A percentile compares a stretch with the other conserved stretches of the same genome.
Evolutionary conservation across 208 protist genomes (phyloP).

Genomic region (Kentomonas sorsogonicus): DNA sequence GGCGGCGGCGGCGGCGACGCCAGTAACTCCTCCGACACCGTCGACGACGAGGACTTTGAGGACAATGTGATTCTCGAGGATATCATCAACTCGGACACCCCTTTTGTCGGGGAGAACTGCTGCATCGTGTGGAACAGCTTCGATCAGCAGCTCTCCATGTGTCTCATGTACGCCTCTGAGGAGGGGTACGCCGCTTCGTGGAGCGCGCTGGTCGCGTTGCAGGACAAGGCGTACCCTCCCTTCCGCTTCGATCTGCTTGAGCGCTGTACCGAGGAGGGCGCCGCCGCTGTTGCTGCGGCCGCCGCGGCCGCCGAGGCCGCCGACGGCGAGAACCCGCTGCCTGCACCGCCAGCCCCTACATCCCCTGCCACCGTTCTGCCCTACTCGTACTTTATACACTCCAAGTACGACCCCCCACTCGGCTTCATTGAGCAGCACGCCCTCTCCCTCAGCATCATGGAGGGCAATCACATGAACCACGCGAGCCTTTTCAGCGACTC

Average conservation of each 20-base stretch:
- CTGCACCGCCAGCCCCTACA: background rate
- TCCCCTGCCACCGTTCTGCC: conserved; percentile 19
- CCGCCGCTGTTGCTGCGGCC: background rate
- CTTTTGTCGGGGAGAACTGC: conserved; percentile 79
- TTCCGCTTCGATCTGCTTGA: conserved; percentile 47
- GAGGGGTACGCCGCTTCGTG: conserved; percentile 67
- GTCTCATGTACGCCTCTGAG: conserved; percentile 73
- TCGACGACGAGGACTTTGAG: conserved; percentile 19
- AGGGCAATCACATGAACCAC: conserved; percentile 37
- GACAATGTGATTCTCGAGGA: conserved; percentile 55
- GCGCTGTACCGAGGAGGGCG: conserved; percentile 18
- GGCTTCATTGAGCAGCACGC: conserved; percentile 75
- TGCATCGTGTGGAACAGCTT: conserved; percentile 87
- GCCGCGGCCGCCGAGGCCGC: background rate
- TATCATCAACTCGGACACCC: conserved; percentile 66
- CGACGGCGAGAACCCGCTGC: conserved; percentile 10
- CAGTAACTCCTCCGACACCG: background rate
- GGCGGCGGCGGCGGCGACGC: too few species aligned
- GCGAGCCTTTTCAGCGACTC: conserved; percentile 42
- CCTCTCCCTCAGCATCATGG: conserved; percentile 61
- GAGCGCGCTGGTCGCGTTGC: conserved; percentile 64
- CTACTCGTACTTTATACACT: conserved; percentile 67
- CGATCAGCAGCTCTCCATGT: conserved; percentile 64
- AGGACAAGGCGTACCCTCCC: conserved; percentile 62
- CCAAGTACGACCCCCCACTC: conserved; percentile 53